Evolutionary conservation across 257 asterid genomes (phyloP), one percentile per base, ranked within the genome.

Genomic region (Solanum peruvianum): DNA sequence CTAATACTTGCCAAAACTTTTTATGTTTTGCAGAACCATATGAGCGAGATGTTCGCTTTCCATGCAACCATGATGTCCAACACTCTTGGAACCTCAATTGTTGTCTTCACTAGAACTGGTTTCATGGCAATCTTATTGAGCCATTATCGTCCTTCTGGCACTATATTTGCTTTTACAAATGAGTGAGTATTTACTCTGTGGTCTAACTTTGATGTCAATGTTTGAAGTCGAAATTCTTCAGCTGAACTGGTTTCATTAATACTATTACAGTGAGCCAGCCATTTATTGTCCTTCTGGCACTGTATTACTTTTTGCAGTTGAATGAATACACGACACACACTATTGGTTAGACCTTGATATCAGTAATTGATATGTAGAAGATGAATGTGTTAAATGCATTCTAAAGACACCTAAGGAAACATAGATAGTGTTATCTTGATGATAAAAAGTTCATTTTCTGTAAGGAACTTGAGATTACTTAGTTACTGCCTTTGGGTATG

Each of bases 41-140:
- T 93, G 98, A 97, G 99, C 4, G 99, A 97, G 87, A 97, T 97
- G 98, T 97, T 97, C 92, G 99, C 98, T 49, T 95, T 90, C 93
- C 99, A 97, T 93, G 98, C 98, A 77, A 97, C 98, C 23, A 95
- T 94, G 98, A 97, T 97, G 96, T 94, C 99, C 75, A 94, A 97
- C 92, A 97, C 98, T 25, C 96, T 97, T 66, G 98, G 96, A 87
- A 97, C 98, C 88, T 95, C 99, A 47, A 94, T 92, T 16, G 98
- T 97, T 35, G 98, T 97, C 91, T 97, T 97, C 93, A 97, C 99
- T 75, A 91, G 96, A 89, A 94, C 94, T 67, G 99, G 99, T 86
- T 97, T 93, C 93, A 97, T 97, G 99, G 98, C 98, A 42, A 91
- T 95, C 86, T 93, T 95, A 84, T 91, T 97, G 87, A 97, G 99